Evolutionary conservation across 768 basidiomycete species (phyloP), one percentile per base, ranked within the genome.

Genomic region (Glaciozyma martinii): DNA sequence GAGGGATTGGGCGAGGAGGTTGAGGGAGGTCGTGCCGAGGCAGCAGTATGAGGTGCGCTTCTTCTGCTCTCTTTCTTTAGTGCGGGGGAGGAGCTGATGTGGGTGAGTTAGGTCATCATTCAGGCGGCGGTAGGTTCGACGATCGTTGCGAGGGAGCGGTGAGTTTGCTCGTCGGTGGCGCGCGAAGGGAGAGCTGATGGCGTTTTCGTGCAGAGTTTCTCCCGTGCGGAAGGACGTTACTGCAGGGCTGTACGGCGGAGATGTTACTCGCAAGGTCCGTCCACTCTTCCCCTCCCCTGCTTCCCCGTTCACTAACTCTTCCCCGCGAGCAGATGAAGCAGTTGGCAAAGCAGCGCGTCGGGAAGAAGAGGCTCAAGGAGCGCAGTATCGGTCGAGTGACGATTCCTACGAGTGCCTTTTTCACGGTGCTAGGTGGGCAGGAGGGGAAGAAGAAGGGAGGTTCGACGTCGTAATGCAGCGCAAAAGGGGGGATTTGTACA

Each of bases 401-500:
- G 66, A 82, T 99, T 49, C 92, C 93, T 37, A 91, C 95, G 73
- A 90, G 93, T 73, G 94, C 93, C 2, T 98, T 99, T 82, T 95
- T 88, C 76, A 84, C 89, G 67, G 86, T 97, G 60, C 80, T 98
- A 18, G 72, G 72, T 23, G 70, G 75, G 9, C 55, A 74, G 66
- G 49, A 69, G 74, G 40, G 71, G 63, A 52, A 68, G 59, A 56
- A 59, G 40, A 72, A 72, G 49, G 65, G 46, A 53, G 49, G 25
- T 58, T 25, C 21, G 63, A 47, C 43, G 13, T 32, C 57, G 40
- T 23, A 47, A 47, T 47, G 46, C 19, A 47, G 46, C 21, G 10
- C 19, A 23, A 40, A 40, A 13, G 37, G 37, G n/a, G n/a, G n/a
- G n/a, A n/a, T n/a, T n/a, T 40, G 37, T 40, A 40, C 37, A 40